A percentile compares a stretch with the other conserved stretches of the same genome.
phyloP scores from a whole-genome alignment of 176 grass and related monocot species.

The Avena sativa region DNA sequence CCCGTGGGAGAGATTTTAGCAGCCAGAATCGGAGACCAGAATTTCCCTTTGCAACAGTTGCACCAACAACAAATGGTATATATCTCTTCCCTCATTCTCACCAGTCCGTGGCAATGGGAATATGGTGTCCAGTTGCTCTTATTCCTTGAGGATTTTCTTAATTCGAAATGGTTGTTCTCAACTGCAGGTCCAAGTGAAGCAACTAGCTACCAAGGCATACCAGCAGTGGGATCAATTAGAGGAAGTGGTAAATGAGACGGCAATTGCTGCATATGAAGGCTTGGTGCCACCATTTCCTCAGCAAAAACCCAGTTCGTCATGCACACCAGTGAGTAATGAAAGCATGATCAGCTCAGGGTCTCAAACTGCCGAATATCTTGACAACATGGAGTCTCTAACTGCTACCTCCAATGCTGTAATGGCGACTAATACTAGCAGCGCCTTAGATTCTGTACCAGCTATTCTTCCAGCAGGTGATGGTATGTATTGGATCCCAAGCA shows the following conservation, averaged over 20 bases:
- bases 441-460: conserved; percentile 24
- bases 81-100: neutral
- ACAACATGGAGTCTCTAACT: conserved; percentile 31
- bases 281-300: neutral
- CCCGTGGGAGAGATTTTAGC: conserved; percentile 40
- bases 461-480: conserved; percentile 22
- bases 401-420: conserved; percentile 36
- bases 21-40: conserved; percentile 10
- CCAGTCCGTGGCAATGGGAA: neutral
- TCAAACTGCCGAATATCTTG: conserved; percentile 34
- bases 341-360: conserved; percentile 58
- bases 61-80: conserved; percentile 40
- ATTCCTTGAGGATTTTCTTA: neutral
- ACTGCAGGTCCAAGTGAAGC: conserved; percentile 40
- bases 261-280: conserved; percentile 11
- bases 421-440: neutral
- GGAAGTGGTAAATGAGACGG: conserved; percentile 24
- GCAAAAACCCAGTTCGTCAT: conserved; percentile 22
- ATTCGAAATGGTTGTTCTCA: neutral
- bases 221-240: conserved; percentile 43
- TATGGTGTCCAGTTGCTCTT: neutral
- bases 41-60: conserved; percentile 4
- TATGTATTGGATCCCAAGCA: conserved; percentile 38
- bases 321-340: conserved; percentile 23
- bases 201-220: conserved; percentile 37